These are phyloP conservation scores for Fusarium virguliforme DNA, from an alignment of 2,329 filamentous ascomycete species.

Conservation along the genomic window DNA sequence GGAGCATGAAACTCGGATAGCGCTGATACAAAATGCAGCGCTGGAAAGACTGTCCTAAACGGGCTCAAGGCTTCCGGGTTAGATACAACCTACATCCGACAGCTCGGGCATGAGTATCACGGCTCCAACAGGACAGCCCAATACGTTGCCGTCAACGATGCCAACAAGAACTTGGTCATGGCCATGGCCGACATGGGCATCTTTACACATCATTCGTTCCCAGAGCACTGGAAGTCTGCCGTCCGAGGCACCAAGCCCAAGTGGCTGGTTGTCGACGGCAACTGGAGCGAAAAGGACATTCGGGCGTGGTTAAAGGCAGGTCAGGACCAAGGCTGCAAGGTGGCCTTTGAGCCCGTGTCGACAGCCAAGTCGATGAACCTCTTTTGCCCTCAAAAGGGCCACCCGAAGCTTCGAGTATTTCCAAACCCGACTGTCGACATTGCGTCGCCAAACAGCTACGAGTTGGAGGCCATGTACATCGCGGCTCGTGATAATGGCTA, in stretches of 20 bases:
- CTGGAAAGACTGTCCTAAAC: slow-evolving; percentile 80
- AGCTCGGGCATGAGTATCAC: slow-evolving; percentile 64
- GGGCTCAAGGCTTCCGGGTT: slow-evolving; percentile 77
- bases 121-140: slow-evolving; percentile 82
- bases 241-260: slow-evolving; percentile 73
- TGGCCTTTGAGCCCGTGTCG: slow-evolving; percentile 93
- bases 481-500: slow-evolving; percentile 77
- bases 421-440: slow-evolving; percentile 78
- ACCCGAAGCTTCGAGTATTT: slow-evolving; percentile 66
- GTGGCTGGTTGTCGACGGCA: slow-evolving; percentile 89
- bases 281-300: slow-evolving; percentile 81
- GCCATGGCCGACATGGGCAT: slow-evolving; percentile 98
- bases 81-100: slow-evolving; percentile 74
- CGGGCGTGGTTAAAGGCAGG: slow-evolving; percentile 77
- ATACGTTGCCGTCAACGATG: slow-evolving; percentile 91
- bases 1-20: background rate
- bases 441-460: slow-evolving; percentile 86
- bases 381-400: slow-evolving; percentile 67
- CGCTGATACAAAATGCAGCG: slow-evolving; percentile 60
- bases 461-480: slow-evolving; percentile 84
- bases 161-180: slow-evolving; percentile 85
- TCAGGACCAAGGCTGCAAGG: slow-evolving; percentile 68
- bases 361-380: slow-evolving; percentile 81
- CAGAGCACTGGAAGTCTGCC: slow-evolving; percentile 73
- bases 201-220: slow-evolving; percentile 72